Evolutionary conservation across 352 stramenopile species (phyloP), one percentile per base, ranked within the genome.

Genomic region (Pythium angustatum): DNA sequence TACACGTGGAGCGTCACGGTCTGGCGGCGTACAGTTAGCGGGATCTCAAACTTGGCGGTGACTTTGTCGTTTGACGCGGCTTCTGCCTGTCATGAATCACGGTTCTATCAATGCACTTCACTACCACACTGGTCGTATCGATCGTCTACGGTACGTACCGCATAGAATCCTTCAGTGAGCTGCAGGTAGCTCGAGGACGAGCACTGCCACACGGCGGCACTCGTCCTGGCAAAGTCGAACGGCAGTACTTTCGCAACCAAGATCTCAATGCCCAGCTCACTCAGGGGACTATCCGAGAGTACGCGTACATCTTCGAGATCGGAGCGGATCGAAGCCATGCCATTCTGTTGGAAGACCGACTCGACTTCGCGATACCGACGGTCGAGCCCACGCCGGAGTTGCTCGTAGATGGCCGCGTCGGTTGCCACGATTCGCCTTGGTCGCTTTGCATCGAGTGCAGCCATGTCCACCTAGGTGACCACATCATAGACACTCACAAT

Each of bases 131-230:
- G n/a, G n/a, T n/a, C n/a, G n/a, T n/a, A n/a, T n/a, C n/a, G n/a
- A n/a, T n/a, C n/a, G n/a, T n/a, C n/a, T n/a, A n/a, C n/a, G 21
- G 7, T 6, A 43, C 49, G 49, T 34, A 56, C 56, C 19, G 30
- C 21, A 26, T 55, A 63, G 28, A 56, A 48, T 17, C 43, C 56
- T 26, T 31, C 7, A 15, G 33, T 19, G 3, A 63, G 56, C 44
- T 63, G 19, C 3, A 63, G 12, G 44, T 55, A 55, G 44, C 38
- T 49, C 28, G 33, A 45, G 10, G 43, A 45, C 17, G 38, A 48
- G 21, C 56, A 63, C 2, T 45, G 47, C 56, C 56, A 63, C 8
- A 63, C 19, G 19, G 56, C 56, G 19, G n/a, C 56, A 15, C 33
- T 48, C 14, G 44, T 51, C 3, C 8, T 49, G 7, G 41, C 45